These are phyloP conservation scores for Lepiota brunneoincarnata DNA, from an alignment of 768 basidiomycete genomes.

Conservation along the genomic window DNA sequence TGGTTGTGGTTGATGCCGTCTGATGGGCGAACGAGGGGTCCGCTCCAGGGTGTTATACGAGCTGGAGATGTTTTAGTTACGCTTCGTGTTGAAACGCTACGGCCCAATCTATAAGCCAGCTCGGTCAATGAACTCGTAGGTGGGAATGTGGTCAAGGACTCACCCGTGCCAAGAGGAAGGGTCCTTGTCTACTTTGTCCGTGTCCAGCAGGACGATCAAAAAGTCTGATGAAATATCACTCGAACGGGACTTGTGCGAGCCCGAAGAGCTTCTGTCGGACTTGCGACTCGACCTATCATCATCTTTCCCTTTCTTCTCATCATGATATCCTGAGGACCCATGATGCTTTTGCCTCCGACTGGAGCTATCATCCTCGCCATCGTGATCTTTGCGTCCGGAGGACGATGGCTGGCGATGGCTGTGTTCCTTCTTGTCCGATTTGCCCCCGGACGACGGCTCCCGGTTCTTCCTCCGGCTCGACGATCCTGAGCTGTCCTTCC, in stretches of 20 bases:
- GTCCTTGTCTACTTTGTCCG: slow-evolving; percentile 28
- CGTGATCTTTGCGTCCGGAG: slow-evolving; percentile 15
- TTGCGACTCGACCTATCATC: slow-evolving; percentile 15
- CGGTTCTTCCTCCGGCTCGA: slow-evolving; percentile 4
- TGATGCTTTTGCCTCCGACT: neutral
- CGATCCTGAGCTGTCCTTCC: slow-evolving; percentile 1
- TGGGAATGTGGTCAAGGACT: slow-evolving; percentile 10
- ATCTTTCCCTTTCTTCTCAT: slow-evolving; percentile 18
- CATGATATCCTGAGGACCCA: slow-evolving; percentile 10
- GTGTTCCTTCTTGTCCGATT: slow-evolving; percentile 9
- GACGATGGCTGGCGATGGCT: slow-evolving; percentile 7
- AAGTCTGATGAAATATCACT: slow-evolving; percentile 23
- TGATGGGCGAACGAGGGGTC: slow-evolving; percentile 34
- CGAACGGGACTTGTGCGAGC: slow-evolving; percentile 11
- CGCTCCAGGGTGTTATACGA: slow-evolving; percentile 37
- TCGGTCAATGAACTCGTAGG: neutral
- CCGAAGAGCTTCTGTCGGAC: slow-evolving; percentile 11
- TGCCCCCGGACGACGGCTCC: slow-evolving; percentile 10
- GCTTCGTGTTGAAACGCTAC: slow-evolving; percentile 28
- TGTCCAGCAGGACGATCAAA: slow-evolving; percentile 36
- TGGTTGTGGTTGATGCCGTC: slow-evolving; percentile 16
- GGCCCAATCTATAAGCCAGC: slow-evolving; percentile 20
- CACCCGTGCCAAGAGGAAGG: slow-evolving; percentile 43
- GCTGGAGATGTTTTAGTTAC: slow-evolving; percentile 17
- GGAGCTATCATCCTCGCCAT: slow-evolving; percentile 18